phyloP scores from a whole-genome alignment of 768 basidiomycete genomes.

The Galerina marginata region DNA sequence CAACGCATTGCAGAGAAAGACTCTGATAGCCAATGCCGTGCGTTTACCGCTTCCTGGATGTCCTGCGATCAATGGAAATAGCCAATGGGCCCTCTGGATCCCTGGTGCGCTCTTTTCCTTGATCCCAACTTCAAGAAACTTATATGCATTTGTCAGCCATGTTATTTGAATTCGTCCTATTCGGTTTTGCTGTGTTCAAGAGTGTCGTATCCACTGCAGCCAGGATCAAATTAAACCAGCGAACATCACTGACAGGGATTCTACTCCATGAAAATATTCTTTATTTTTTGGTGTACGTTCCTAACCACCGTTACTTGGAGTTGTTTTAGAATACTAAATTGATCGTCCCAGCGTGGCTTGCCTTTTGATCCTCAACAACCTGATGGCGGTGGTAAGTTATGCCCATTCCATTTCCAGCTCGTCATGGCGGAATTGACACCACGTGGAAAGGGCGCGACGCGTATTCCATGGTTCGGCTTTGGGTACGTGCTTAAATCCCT shows the following conservation, averaged over 20 bases:
- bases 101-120: conserved; percentile 35
- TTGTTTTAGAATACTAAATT: neutral
- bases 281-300: conserved; percentile 47
- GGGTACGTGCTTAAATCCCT: conserved; percentile 29
- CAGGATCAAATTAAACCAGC: conserved; percentile 28
- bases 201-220: conserved; percentile 30
- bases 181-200: conserved; percentile 45
- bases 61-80: conserved; percentile 44
- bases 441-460: conserved; percentile 40
- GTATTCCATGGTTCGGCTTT: conserved; percentile 57
- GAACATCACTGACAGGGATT: conserved; percentile 36
- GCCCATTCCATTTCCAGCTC: neutral
- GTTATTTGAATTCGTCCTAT: conserved; percentile 46
- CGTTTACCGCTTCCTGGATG: conserved; percentile 46
- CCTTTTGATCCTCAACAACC: conserved; percentile 49
- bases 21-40: conserved; percentile 41
- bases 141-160: conserved; percentile 31
- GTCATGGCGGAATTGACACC: neutral
- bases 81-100: conserved; percentile 52
- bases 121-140: neutral
- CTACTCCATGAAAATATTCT: conserved; percentile 49
- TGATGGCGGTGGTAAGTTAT: conserved; percentile 47
- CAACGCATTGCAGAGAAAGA: conserved; percentile 40
- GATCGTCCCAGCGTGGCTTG: conserved; percentile 36
- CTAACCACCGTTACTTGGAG: neutral